These are phyloP conservation scores for Cytospora chrysosperma DNA, from an alignment of 2,329 filamentous ascomycete species.

Conservation along the genomic window DNA sequence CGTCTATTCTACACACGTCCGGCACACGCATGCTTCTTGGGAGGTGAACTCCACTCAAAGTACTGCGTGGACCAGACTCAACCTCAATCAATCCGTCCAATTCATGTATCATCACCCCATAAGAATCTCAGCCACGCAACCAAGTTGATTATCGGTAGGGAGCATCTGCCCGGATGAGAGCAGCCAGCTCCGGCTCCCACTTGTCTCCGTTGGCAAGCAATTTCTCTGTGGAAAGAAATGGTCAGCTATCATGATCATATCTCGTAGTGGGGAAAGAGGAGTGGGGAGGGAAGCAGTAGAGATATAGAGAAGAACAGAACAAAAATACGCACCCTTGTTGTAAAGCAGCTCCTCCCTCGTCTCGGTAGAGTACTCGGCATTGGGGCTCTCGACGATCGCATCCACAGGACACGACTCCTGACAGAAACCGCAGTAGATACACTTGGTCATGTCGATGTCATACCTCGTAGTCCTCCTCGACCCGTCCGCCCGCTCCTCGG, in stretches of 20 bases:
- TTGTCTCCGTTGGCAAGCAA: constrained; percentile 85
- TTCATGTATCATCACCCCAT: background rate
- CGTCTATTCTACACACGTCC: constrained; percentile 2
- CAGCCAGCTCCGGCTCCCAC: constrained; percentile 97
- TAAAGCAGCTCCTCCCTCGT: constrained; percentile 90
- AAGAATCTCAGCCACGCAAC: background rate
- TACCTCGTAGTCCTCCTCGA: constrained; percentile 94
- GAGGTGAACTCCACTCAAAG: background rate
- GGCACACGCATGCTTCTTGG: background rate
- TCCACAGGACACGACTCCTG: constrained; percentile 98
- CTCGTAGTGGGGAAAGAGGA: background rate
- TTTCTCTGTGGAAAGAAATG: constrained; percentile 58
- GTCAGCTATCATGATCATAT: constrained; percentile 27
- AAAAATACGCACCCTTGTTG: constrained; percentile 69
- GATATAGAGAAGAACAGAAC: background rate
- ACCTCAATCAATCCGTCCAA: background rate
- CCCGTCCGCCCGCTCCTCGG: constrained; percentile 94
- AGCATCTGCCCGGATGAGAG: constrained; percentile 86
- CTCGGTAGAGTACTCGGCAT: constrained; percentile 63
- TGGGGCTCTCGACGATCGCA: constrained; percentile 70
- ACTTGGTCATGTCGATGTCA: constrained; percentile 99
- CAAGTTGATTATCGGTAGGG: constrained; percentile 69
- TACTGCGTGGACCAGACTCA: background rate
- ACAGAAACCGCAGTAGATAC: constrained; percentile 99
- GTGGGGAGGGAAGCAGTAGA: background rate